Evolutionary conservation across 176 grass and related monocot genomes (phyloP).

Genomic region (Calamus simplicifolius): DNA sequence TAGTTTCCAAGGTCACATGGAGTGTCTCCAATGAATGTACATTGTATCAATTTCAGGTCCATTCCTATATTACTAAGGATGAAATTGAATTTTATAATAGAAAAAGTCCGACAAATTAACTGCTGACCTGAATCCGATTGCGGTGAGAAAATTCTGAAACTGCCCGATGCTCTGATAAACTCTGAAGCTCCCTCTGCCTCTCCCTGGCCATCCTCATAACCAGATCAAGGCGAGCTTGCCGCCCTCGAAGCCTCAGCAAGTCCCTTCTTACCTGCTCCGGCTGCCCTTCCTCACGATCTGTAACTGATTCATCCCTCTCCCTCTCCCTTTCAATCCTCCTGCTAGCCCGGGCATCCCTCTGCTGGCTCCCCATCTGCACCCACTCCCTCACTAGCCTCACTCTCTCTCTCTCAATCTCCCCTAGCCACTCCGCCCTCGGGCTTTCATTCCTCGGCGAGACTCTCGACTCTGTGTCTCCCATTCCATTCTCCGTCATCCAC

Average conservation of each 20-base stretch:
- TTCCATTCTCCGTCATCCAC: slow-evolving; percentile 26
- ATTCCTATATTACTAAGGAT: no score
- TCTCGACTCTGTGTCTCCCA: slow-evolving; percentile 7
- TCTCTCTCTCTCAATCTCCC: slow-evolving; percentile 53
- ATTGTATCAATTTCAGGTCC: no score
- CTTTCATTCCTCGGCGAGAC: slow-evolving; percentile 7
- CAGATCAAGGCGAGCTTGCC: slow-evolving; percentile 82
- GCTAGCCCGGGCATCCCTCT: slow-evolving; percentile 12
- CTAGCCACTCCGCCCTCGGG: slow-evolving; percentile 32
- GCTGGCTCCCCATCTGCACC: slow-evolving; percentile 49
- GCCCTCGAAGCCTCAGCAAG: slow-evolving; percentile 58
- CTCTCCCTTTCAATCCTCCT: slow-evolving; percentile 5
- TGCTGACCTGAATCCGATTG: slow-evolving; percentile 74
- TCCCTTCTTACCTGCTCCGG: slow-evolving; percentile 41
- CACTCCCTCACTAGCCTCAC: slow-evolving; percentile 54
- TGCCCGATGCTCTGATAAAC: slow-evolving; percentile 46
- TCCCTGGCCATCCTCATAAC: slow-evolving; percentile 83
- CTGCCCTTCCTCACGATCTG: slow-evolving; percentile 10
- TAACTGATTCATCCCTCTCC: slow-evolving; percentile 25
- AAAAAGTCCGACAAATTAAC: slow-evolving; percentile 1
- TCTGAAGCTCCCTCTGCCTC: slow-evolving; percentile 72
- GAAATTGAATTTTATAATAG: neutral
- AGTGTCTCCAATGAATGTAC: no score
- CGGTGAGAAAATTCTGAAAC: slow-evolving; percentile 81
- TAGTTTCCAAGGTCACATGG: no score